These are phyloP conservation scores for Cladosporium sphaerospermum DNA, from an alignment of 2,329 filamentous ascomycete species.

Conservation along the genomic window DNA sequence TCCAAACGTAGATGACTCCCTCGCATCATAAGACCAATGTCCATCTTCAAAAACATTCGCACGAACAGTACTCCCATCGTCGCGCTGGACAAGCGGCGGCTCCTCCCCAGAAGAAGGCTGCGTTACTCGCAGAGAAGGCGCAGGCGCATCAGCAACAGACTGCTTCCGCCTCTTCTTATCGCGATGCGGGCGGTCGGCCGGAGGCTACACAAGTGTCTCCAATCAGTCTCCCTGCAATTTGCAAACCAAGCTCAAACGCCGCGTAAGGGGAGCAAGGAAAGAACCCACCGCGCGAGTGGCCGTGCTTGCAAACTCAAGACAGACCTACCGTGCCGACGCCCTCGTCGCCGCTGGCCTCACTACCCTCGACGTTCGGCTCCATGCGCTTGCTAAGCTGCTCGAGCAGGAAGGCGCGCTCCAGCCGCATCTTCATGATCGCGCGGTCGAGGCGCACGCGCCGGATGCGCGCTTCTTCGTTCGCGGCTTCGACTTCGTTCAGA, in stretches of 20 bases:
- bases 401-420: constrained; percentile 64
- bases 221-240: not conserved
- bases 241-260: no score
- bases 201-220: constrained; percentile 14
- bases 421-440: constrained; percentile 83
- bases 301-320: not conserved
- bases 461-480: constrained; percentile 76
- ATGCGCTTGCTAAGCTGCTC: constrained; percentile 44
- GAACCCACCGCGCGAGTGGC: not conserved
- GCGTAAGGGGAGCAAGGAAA: no score
- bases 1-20: no score
- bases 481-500: constrained; percentile 83
- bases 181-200: constrained; percentile 26
- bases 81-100: constrained; percentile 12
- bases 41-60: constrained; percentile 11
- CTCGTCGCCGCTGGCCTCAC: constrained; percentile 29
- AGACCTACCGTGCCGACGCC: constrained; percentile 20
- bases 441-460: constrained; percentile 75
- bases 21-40: not conserved
- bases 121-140: not conserved
- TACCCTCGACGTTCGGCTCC: constrained; percentile 42
- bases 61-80: constrained; percentile 11
- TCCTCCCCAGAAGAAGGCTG: not conserved
- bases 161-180: constrained; percentile 23
- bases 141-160: not conserved